Evolutionary conservation across 768 basidiomycete species (phyloP).

Genomic region (Tulasnella sp.): DNA sequence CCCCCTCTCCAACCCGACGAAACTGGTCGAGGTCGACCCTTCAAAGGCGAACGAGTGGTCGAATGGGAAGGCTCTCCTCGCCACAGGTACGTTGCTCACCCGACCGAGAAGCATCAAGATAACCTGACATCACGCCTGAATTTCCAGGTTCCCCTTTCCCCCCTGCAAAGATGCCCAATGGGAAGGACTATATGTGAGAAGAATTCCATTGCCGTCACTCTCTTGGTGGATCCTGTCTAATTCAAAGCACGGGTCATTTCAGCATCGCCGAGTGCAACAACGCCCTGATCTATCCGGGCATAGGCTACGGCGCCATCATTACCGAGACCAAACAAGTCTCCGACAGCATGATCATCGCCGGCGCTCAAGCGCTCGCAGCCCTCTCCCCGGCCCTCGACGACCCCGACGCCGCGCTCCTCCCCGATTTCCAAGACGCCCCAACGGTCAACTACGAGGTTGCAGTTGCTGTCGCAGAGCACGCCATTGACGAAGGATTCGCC

Average conservation of each 20-base stretch:
- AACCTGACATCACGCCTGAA: neutral
- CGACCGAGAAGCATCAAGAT: neutral
- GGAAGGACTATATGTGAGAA: conserved; percentile 55
- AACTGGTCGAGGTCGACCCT: conserved; percentile 64
- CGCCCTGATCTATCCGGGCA: conserved; percentile 74
- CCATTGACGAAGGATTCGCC: conserved; percentile 60
- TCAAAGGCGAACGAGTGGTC: conserved; percentile 69
- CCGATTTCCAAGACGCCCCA: conserved; percentile 66
- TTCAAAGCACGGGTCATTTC: neutral
- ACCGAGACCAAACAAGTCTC: conserved; percentile 53
- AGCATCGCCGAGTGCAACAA: conserved; percentile 73
- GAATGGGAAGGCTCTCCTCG: conserved; percentile 63
- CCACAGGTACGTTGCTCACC: conserved; percentile 24
- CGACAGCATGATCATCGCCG: conserved; percentile 83
- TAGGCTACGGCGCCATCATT: conserved; percentile 67
- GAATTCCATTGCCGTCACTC: neutral
- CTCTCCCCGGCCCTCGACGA: conserved; percentile 67
- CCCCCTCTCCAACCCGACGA: conserved; percentile 74
- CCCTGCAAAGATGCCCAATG: conserved; percentile 52
- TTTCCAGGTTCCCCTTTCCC: conserved; percentile 67
- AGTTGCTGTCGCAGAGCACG: conserved; percentile 67
- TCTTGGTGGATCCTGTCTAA: no score
- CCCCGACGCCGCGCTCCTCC: conserved; percentile 60
- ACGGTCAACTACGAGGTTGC: conserved; percentile 71
- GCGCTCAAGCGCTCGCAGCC: conserved; percentile 44